Base-by-base conservation (phyloP, 345 rosid genomes). In the Eucalyptus guilfoylei region DNA sequence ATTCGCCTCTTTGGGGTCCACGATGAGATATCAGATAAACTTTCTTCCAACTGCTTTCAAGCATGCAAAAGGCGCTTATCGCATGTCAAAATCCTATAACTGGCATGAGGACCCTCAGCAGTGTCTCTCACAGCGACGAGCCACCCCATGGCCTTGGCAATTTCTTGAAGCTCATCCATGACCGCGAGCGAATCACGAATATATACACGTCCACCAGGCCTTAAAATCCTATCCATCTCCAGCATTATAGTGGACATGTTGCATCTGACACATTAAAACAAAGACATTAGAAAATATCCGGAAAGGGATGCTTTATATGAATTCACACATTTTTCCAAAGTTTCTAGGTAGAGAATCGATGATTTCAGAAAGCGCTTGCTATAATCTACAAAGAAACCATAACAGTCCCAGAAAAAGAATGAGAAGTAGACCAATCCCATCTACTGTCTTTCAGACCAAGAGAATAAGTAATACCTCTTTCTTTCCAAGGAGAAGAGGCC, bases 81-180 rank as follows among this genome's bases (percentile, higher is more conserved):
- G 69, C 96, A 95, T 26, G 94, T 91, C 92, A 98, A 91, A 89
- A 97, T 92, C 93, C 96, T 94, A 89, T 96, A 96, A 92, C 99
- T 97, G 81, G 99, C 97, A 92, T 96, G 97, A 90, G 99, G 99
- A 62, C 99, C 99, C 93, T 98, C 99, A 32, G 97, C 91, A 50
- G 99, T 98, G 86, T 97, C 96, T 5, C 94, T 97, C 91, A 97
- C 45, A 47, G 90, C 8, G 13, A 90, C 90, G 16, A 86, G 95
- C 99, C 99, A 98, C 37, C 96, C 95, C 98, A 98, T 95, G 80
- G 98, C 98, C 62, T 92, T 97, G 2, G 94, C 97, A 23, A 94
- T 94, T 89, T 91, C 97, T 87, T 91, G 94, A 95, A 98, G 97
- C 90, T 97, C 98, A 52, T 94, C 96, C 95, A 96, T 94, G 88